A percentile compares a stretch with the other conserved stretches of the same genome.
Evolutionary conservation across 805 yeast genomes (phyloP).

Genomic region (Wickerhamomyces silvicola): DNA sequence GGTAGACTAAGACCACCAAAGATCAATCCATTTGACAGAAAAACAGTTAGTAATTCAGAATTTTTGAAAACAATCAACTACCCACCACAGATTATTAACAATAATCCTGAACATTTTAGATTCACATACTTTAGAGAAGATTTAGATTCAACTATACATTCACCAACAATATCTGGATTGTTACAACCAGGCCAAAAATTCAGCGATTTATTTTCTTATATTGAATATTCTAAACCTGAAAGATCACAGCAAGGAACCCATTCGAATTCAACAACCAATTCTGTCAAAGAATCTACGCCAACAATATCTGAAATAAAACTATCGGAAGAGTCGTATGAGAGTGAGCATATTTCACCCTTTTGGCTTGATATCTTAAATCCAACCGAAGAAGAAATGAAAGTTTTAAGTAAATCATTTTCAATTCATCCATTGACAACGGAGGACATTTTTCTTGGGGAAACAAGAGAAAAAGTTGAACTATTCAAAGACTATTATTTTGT

Average conservation of each 20-base stretch:
- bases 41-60: conserved; percentile 16
- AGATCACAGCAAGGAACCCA: too few species aligned
- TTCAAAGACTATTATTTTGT: conserved; percentile 88
- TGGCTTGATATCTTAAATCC: conserved; percentile 94
- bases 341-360: conserved; percentile 55
- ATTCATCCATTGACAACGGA: conserved; percentile 96
- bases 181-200: conserved; percentile 56
- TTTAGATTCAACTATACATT: conserved; percentile 80
- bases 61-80: conserved; percentile 25
- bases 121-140: conserved; percentile 93
- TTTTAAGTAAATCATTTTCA: conserved; percentile 81
- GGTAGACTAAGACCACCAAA: conserved; percentile 74
- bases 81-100: conserved; percentile 38
- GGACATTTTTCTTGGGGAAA: conserved; percentile 88
- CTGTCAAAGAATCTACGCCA: conserved; percentile 9
- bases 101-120: conserved; percentile 53
- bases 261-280: conserved; percentile 11
- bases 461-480: conserved; percentile 90
- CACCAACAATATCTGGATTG: conserved; percentile 81
- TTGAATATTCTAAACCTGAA: conserved; percentile 21
- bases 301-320: conserved; percentile 1
- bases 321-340: conserved; percentile 11
- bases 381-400: conserved; percentile 95
- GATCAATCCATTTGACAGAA: conserved; percentile 66
- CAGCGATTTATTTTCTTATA: conserved; percentile 53